Conservation (phyloP, 768 basidiomycete species). For the Tulasnella sp. region DNA sequence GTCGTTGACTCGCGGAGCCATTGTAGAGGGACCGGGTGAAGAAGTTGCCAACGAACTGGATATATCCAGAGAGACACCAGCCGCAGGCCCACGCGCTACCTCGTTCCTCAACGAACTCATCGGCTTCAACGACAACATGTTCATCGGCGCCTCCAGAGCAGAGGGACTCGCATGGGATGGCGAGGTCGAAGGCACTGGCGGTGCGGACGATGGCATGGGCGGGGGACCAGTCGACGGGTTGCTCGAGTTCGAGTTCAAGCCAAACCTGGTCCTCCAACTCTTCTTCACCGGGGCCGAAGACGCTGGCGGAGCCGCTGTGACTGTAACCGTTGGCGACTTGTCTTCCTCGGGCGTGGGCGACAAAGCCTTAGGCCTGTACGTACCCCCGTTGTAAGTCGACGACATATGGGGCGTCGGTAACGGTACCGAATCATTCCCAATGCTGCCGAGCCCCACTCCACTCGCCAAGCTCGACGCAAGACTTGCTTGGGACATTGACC, state of each 20-base stretch:
- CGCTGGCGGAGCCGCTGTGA: not conserved
- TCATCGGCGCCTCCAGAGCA: not conserved
- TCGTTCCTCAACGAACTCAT: not conserved
- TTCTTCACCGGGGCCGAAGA: not conserved
- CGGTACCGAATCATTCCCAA: not conserved
- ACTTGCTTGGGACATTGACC: too few relatives aligned
- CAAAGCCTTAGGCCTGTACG: not conserved
- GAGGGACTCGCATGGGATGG: slow-evolving; percentile 3
- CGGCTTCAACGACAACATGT: not conserved
- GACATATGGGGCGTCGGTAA: not conserved
- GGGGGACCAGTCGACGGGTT: not conserved
- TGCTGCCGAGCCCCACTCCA: not conserved
- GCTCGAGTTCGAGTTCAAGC: not conserved
- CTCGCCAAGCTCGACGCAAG: too few relatives aligned
- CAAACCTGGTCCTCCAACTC: slow-evolving; percentile 3
- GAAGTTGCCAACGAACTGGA: too few relatives aligned
- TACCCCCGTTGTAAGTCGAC: not conserved
- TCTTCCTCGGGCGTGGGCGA: not conserved
- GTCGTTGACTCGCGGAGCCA: too few relatives aligned
- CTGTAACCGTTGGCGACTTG: not conserved
- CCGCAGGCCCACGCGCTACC: not conserved
- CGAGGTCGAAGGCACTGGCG: not conserved
- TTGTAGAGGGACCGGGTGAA: too few relatives aligned
- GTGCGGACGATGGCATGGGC: not conserved
- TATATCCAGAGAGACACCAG: too few relatives aligned